Base-by-base conservation (phyloP, 1,284 basidiomycete genomes). In the Trichosporon ovoides region DNA sequence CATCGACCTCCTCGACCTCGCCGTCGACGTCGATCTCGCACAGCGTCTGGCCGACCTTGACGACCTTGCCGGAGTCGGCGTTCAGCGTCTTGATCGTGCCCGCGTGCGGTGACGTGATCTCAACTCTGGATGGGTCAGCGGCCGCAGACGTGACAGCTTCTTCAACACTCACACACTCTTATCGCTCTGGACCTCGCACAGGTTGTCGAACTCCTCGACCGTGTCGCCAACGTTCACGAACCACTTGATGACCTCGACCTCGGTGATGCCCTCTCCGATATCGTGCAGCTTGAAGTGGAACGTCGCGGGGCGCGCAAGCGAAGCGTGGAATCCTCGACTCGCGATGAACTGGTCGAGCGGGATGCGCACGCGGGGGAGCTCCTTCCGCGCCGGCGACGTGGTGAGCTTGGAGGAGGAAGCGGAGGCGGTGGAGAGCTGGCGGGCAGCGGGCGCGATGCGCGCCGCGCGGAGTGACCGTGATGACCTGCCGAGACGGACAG, bases 151-250 rank as follows among this genome's bases (percentile, higher is more conserved):
- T 20, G 19, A 22, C 49, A 36, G 43, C 43, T 37, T 3, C 20
- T 6, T 34, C 40, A 14, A 24, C 7, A 70, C 74, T 69, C 36
- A 74, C 74, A 71, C 69, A 53, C 67, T 69, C 77, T 97, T 97
- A 82, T 97, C 93, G 63, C 87, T 90, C 78, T 93, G 91, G 0
- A 97, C 93, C 69, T 96, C 93, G 69, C 91, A 93, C 3, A 97
- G 81, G 1, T 87, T 83, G 62, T 96, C 92, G 71, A 97, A 96
- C 40, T 86, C 82, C 58, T 85, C 81, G 0, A 96, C 81, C 0
- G 71, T 69, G n/a, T 82, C 79, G 16, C 84, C 69, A 73, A 83
- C 86, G 83, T 86, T 37, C 51, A 84, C 85, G 64, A 67, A 87
- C 91, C 91, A 94, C 75, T 86, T 87, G 59, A 94, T 84, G 64